Base-by-base conservation (phyloP, 2,329 filamentous ascomycete genomes). In the Escovopsis sp. region DNA sequence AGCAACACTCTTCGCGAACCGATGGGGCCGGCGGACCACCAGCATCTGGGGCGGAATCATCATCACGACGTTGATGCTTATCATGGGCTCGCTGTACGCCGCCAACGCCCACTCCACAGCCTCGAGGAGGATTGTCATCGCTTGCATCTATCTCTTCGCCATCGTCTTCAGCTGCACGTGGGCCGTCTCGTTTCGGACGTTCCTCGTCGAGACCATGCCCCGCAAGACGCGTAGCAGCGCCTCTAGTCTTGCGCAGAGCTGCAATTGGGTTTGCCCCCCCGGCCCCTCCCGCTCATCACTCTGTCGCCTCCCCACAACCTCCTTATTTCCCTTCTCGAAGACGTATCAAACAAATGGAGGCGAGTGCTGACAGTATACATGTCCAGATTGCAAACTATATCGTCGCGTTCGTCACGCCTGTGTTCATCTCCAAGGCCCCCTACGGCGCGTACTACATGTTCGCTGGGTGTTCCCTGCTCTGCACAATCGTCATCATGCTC, bases 151-250 rank as follows among this genome's bases (percentile, higher is more conserved):
- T 38, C 27, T 67, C 1, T 69, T 68, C 36, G 58, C 63, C 1
- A 53, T 64, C 4, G 48, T 60, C 0, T 71, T 58, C 36, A 60
- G 51, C 14, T 49, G 49, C 2, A 63, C 66, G 0, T 75, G 71
- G 68, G 70, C 60, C 0, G 62, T 76, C 4, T 57, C 59, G 0
- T 56, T 71, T 32, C 62, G 65, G 29, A 64, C 72, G 0, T 75
- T 68, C 42, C 55, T 64, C 0, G 60, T 66, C 0, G 72, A 76
- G 46, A 73, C 70, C 30, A 64, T 73, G 45, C 70, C 70, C 0
- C 57, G 64, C 16, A 53, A 56, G 9, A 74, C 69, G 1, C 57
- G 72, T 2, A 70, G 67, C 2, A 65, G 63, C 12, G 70, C 69
- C 1, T 69, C 65, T 0, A 65, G 62, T 32, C 48, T 74, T 19